Base-by-base conservation (phyloP, 805 yeast genomes). In the Metschnikowia aberdeeniae region DNA sequence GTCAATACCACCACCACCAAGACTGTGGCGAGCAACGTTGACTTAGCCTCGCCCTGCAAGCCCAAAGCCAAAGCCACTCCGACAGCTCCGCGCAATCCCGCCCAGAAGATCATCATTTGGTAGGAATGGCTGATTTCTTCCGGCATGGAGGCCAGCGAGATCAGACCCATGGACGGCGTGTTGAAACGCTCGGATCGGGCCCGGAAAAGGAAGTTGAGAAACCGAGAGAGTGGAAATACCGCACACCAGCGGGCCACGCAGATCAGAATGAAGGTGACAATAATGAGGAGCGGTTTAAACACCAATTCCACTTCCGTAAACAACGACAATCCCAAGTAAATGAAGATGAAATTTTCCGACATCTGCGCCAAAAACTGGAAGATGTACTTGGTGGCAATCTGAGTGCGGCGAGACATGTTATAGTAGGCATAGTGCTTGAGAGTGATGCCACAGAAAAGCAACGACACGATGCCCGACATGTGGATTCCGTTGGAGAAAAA, bases 31-130 rank as follows among this genome's bases (percentile, higher is more conserved):
- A 92, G 68, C 43, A 93, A 70, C 0, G 96, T 82, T 60, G 84
- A 82, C 52, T 90, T 92, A 45, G 87, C 82, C 59, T 92, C 97
- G 49, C 98, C 99, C 66, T 88, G 96, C 34, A 93, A 71, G 11
- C 99, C 99, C 82, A 95, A 89, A 0, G 99, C 99, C 58, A 93
- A 76, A 0, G 99, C 99, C 4, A 93, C 99, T 53, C 99, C 99
- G 30, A 93, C 99, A 0, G 99, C 99, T 48, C 99, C 99, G 60
- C 99, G 77, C 45, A 93, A 73, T 3, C 99, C 99, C 2, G 99
- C 99, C 99, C 99, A 93, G 64, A 93, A 93, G 41, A 92, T 89
- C 99, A 93, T 93, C 87, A 89, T 89, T 68, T 93, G 99, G 65
- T 93, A 93, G 50, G 85, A 88, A 58, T 88, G 92, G 22, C 96